These are phyloP conservation scores for Spinacia oleracea DNA, from an alignment of 179 eudicot genomes.

Conservation along the genomic window DNA sequence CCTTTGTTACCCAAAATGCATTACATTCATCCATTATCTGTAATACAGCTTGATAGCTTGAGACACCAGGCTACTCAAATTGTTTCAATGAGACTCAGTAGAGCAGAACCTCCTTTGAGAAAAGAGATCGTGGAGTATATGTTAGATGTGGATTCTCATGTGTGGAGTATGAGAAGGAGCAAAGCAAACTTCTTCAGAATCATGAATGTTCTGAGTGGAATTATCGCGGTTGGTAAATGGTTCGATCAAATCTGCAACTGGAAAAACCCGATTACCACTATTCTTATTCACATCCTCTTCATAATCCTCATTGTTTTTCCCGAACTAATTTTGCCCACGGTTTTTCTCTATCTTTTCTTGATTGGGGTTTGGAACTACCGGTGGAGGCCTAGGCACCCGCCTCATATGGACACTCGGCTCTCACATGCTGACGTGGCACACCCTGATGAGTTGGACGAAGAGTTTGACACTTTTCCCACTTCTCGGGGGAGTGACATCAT, in stretches of 20 bases:
- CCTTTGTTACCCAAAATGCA: constrained; percentile 92
- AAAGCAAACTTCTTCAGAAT: constrained; percentile 84
- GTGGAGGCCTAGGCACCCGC: constrained; percentile 68
- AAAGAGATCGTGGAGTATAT: constrained; percentile 89
- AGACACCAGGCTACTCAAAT: constrained; percentile 76
- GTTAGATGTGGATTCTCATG: constrained; percentile 78
- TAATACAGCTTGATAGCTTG: constrained; percentile 69
- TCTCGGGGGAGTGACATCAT: constrained; percentile 61
- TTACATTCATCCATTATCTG: constrained; percentile 68
- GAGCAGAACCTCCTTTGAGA: constrained; percentile 82
- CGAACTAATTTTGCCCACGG: constrained; percentile 56
- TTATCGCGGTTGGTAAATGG: constrained; percentile 49
- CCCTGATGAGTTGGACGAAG: constrained; percentile 78
- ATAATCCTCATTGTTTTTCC: constrained; percentile 59
- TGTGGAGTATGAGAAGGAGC: constrained; percentile 97
- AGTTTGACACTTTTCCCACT: constrained; percentile 81
- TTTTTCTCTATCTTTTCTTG: constrained; percentile 44
- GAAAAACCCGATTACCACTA: constrained; percentile 70
- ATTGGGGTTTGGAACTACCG: constrained; percentile 72
- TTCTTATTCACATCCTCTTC: constrained; percentile 45
- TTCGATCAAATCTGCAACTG: constrained; percentile 62
- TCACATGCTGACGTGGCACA: constrained; percentile 64
- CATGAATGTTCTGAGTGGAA: constrained; percentile 56
- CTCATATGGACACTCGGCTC: constrained; percentile 77
- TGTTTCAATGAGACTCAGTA: constrained; percentile 54